Conservation (phyloP, 2,329 filamentous ascomycete species). For the Sporothrix brasiliensis region DNA sequence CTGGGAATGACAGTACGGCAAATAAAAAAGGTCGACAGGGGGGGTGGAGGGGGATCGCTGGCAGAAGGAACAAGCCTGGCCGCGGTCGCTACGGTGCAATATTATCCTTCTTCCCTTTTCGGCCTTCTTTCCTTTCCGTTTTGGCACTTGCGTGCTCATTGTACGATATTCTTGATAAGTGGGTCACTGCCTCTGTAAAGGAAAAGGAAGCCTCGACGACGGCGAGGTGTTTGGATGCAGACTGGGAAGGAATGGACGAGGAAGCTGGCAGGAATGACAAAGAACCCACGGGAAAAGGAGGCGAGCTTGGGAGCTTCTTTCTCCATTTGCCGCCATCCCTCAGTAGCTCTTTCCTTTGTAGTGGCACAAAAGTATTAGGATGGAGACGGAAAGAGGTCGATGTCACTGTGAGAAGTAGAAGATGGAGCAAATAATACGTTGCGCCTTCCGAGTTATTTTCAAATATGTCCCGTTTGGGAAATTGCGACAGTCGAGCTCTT, state of each 20-base stretch:
- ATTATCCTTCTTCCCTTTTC: slow-evolving; percentile 26
- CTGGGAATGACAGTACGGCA: slow-evolving; percentile 21
- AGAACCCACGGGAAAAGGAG: not conserved
- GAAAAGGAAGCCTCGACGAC: slow-evolving; percentile 16
- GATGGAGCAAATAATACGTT: not conserved
- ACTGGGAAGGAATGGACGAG: slow-evolving; percentile 21
- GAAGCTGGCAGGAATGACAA: slow-evolving; percentile 7
- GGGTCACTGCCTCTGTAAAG: not conserved
- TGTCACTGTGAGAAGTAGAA: not conserved
- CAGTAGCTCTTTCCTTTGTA: slow-evolving; percentile 1
- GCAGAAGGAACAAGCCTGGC: slow-evolving; percentile 17
- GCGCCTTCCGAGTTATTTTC: slow-evolving; percentile 21
- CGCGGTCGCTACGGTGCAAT: slow-evolving; percentile 23
- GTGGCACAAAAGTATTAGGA: not conserved
- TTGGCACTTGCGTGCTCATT: slow-evolving; percentile 11
- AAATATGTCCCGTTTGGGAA: slow-evolving; percentile 10
- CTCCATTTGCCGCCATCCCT: not conserved
- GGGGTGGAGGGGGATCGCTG: slow-evolving; percentile 2
- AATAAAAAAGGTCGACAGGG: slow-evolving; percentile 20
- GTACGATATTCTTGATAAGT: not conserved
- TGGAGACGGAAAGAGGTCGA: not conserved
- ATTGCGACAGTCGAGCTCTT: slow-evolving; percentile 13
- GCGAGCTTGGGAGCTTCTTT: slow-evolving; percentile 8
- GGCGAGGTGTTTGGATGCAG: slow-evolving; percentile 5
- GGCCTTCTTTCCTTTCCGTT: slow-evolving; percentile 11